Evolutionary conservation across 2,329 filamentous ascomycete genomes (phyloP), one percentile per base, ranked within the genome.

Genomic region (Dactylellina haptotyla): DNA sequence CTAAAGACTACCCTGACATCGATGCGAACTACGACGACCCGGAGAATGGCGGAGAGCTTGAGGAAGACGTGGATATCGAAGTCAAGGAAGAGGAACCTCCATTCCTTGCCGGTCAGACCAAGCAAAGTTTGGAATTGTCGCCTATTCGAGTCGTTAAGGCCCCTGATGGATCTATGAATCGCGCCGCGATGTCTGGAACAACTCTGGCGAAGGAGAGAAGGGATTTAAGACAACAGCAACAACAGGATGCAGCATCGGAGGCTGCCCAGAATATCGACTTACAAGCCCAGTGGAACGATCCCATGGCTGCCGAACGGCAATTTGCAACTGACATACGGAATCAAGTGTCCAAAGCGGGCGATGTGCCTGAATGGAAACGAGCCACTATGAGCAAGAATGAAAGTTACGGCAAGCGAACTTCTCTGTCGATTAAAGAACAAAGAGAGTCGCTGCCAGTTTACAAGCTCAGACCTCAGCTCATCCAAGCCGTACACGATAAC

Each of bases 91-190:
- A 99, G 78, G 95, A 99, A 79, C 96, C 95, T 0, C 95, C 95
- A 0, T 99, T 99, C 84, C 82, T 99, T 75, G 91, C 92, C 14
- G 95, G 95, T 3, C 96, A 99, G 80, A 99, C 95, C 0, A 97
- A 97, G 79, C 93, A 97, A 79, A 97, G 93, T 8, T 84, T 99
- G 6, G 95, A 99, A 79, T 83, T 99, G 2, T 97, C 93, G 1
- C 95, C 95, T 0, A 99, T 99, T 75, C 87, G 96, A 76, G 93
- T 99, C 20, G 92, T 99, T 77, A 98, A 98, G 81, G 95, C 95
- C 0, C 96, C 95, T 0, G 95, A 99, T 81, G 95, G 95, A n/a
- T 98, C 94, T 2, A 89, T 99, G 81, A 99, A 99, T 80, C 87
- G 95, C 78, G 92, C 96, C 51, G 96, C 96, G 14, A 97, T 98